A percentile compares a stretch with the other conserved stretches of the same genome.
These are phyloP conservation scores for Trichoderma oligosporum DNA, from an alignment of 2,329 filamentous ascomycete genomes.

Conservation along the genomic window DNA sequence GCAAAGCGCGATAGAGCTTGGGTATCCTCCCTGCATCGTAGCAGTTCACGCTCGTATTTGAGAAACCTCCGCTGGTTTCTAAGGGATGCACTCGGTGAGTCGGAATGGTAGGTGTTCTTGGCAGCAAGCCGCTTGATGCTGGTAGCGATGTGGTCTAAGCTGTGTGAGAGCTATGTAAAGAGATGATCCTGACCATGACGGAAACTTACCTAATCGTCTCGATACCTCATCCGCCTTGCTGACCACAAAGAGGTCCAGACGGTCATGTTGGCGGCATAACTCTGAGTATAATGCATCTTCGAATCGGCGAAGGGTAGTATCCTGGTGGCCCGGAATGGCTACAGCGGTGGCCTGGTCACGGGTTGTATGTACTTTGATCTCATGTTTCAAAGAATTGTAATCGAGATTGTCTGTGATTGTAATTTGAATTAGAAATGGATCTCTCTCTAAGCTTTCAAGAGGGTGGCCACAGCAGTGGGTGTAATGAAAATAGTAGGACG, in stretches of 20 bases:
- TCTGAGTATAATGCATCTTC: slow-evolving; percentile 69
- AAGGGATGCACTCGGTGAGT: slow-evolving; percentile 32
- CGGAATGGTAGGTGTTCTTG: slow-evolving; percentile 39
- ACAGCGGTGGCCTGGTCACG: slow-evolving; percentile 66
- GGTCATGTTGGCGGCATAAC: slow-evolving; percentile 70
- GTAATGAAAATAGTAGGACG: no score
- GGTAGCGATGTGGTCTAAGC: slow-evolving; percentile 47
- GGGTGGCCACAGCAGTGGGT: background rate
- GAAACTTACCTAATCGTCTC: slow-evolving; percentile 57
- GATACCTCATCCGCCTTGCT: slow-evolving; percentile 78
- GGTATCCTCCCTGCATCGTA: slow-evolving; percentile 66
- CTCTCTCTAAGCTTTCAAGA: background rate
- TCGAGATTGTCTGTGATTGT: slow-evolving; percentile 72
- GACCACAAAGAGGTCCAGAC: slow-evolving; percentile 71
- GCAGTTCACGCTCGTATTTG: slow-evolving; percentile 51
- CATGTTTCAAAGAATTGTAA: slow-evolving; percentile 80
- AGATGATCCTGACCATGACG: background rate
- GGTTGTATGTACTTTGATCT: slow-evolving; percentile 77
- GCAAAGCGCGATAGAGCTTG: slow-evolving; percentile 67
- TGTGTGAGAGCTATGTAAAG: background rate
- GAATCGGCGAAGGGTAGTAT: slow-evolving; percentile 57
- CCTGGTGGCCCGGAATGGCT: slow-evolving; percentile 68
- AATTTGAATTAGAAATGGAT: background rate
- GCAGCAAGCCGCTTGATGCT: slow-evolving; percentile 46
- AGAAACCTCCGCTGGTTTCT: slow-evolving; percentile 51